Conservation (phyloP, 768 basidiomycete species). For the Sarcodon aspratus region DNA sequence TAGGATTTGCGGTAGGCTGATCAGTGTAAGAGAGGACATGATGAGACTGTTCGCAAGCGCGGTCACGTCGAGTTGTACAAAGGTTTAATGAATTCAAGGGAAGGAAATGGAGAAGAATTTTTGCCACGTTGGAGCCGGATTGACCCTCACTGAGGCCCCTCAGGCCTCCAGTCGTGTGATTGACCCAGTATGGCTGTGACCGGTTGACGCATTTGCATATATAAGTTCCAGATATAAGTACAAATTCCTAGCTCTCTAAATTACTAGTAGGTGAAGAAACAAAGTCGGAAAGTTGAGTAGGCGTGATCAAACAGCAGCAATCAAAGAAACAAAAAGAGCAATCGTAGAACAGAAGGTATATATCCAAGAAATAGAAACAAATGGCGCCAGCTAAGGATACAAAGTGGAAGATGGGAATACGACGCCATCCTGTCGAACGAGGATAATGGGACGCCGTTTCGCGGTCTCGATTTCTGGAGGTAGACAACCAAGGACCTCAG, state of each 20-base stretch:
- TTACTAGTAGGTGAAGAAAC: too few relatives aligned
- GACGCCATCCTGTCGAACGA: constrained; percentile 77
- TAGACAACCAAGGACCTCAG: constrained; percentile 73
- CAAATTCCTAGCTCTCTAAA: too few relatives aligned
- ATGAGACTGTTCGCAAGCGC: not conserved
- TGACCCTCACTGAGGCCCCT: too few relatives aligned
- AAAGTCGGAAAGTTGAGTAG: too few relatives aligned
- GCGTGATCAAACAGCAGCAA: not conserved
- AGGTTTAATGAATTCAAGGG: too few relatives aligned
- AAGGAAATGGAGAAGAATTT: too few relatives aligned
- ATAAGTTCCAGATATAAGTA: too few relatives aligned
- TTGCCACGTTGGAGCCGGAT: too few relatives aligned
- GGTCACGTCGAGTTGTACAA: not conserved
- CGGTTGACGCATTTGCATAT: too few relatives aligned
- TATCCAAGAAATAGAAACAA: constrained; percentile 8
- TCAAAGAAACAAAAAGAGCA: constrained; percentile 5
- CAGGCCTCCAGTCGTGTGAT: too few relatives aligned
- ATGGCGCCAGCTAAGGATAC: constrained; percentile 42
- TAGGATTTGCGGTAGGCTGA: constrained; percentile 21
- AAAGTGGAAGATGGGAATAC: constrained; percentile 76
- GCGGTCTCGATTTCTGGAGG: constrained; percentile 58
- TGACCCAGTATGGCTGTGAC: too few relatives aligned
- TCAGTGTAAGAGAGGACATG: constrained; percentile 6
- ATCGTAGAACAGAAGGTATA: constrained; percentile 10
- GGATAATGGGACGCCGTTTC: constrained; percentile 70